Evolutionary conservation across 2,329 filamentous ascomycete genomes (phyloP), one percentile per base, ranked within the genome.

Genomic region (Immersiporthe knoxdaviesiana): DNA sequence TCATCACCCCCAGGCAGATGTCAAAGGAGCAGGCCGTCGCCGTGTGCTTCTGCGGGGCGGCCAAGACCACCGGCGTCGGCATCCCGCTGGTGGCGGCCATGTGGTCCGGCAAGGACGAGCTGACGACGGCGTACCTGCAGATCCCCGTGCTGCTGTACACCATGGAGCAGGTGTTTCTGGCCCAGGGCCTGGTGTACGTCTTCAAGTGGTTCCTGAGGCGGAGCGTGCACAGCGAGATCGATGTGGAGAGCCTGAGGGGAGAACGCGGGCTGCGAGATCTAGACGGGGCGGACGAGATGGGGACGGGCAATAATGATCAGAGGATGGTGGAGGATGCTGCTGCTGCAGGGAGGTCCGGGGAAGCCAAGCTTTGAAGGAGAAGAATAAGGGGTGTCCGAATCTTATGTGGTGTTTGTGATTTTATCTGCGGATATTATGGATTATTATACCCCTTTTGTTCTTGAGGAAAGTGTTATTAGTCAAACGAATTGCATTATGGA

Each of bases 21-120:
- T 79, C 84, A 0, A 85, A 84, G 50, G 84, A 86, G 69, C 88
- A 92, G 73, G 86, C 90, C 0, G 86, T 92, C 63, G 90, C 91
- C 0, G 87, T 92, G 18, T 92, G 90, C 73, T 92, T 92, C 77
- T 92, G 90, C 74, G 89, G 88, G 35, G 90, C 91, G 0, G 90
- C 90, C 18, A 93, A 93, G 78, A 92, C 90, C 2, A 90, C 90
- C 1, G 89, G 87, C 2, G 82, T 93, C 68, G 90, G 90, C 0
- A 90, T 93, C 10, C 91, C 91, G 0, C 76, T 93, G 37, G 84
- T 88, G 64, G 87, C 87, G 41, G 87, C 90, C 69, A 92, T 93
- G 87, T 93, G 89, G 82, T 80, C 81, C 18, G 82, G 85, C 18
- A 78, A 87, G 12, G 83, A 85, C 72, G 78, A 86, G 58, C 78